These are phyloP conservation scores for Synchytrium microbalum DNA, from an alignment of 371 early-diverging fungal species.

Conservation along the genomic window DNA sequence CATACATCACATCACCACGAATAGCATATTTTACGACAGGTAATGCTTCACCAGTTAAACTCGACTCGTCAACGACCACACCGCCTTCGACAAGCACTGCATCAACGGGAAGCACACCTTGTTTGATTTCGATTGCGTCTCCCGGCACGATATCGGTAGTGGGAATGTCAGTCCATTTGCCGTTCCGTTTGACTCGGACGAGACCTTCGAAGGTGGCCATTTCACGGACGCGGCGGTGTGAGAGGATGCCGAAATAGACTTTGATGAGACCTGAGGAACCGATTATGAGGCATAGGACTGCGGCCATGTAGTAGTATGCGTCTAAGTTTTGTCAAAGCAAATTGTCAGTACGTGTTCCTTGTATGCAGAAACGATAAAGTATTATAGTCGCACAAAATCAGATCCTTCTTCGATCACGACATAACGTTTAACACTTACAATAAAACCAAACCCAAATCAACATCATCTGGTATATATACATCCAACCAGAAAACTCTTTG, in stretches of 20 bases:
- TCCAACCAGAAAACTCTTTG: conserved; percentile 38
- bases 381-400: too few relatives aligned
- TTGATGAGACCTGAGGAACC: conserved; percentile 61
- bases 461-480: conserved; percentile 68
- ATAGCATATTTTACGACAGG: conserved; percentile 75
- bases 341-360: too few relatives aligned
- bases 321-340: too few relatives aligned
- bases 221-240: conserved; percentile 55
- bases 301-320: too few relatives aligned
- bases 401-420: too few relatives aligned
- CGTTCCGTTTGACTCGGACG: conserved; percentile 47
- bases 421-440: conserved; percentile 64
- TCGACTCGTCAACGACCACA: conserved; percentile 62
- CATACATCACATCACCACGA: conserved; percentile 27
- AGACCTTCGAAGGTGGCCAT: conserved; percentile 15
- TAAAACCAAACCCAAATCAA: conserved; percentile 66
- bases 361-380: too few relatives aligned
- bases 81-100: conserved; percentile 59
- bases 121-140: conserved; percentile 55
- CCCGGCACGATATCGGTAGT: conserved; percentile 61
- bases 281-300: conserved; percentile 64
- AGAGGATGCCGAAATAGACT: conserved; percentile 51
- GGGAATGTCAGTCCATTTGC: conserved; percentile 41
- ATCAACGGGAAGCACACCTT: conserved; percentile 55
- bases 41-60: conserved; percentile 72